phyloP scores from a whole-genome alignment of 805 yeast genomes.

The Saitoella complicata region DNA sequence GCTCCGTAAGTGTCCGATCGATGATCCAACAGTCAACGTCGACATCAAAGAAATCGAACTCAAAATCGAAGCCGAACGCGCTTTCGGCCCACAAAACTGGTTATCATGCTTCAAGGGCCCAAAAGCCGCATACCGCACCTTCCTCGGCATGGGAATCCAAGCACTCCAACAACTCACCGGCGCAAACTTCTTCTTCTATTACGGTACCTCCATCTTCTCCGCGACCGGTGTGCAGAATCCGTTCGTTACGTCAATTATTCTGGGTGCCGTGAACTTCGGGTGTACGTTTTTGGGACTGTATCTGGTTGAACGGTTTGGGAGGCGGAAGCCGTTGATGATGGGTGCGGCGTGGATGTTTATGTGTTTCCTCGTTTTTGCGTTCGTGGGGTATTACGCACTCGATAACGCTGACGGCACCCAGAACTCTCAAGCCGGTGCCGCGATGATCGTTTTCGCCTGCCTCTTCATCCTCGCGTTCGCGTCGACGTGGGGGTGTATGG shows the following conservation, averaged over 20 bases:
- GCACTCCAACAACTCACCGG: conserved; percentile 84
- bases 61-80: too few species aligned
- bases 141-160: conserved; percentile 57
- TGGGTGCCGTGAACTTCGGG: conserved; percentile 69
- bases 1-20: too few species aligned
- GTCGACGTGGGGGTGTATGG: conserved; percentile 44
- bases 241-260: conserved; percentile 56
- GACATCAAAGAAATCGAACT: too few species aligned
- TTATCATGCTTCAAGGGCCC: too few species aligned
- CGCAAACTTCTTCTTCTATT: conserved; percentile 77
- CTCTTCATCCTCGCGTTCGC: conserved; percentile 35
- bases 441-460: conserved; percentile 40
- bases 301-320: conserved; percentile 63
- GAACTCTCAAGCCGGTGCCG: conserved; percentile 23
- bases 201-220: conserved; percentile 67
- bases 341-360: conserved; percentile 69
- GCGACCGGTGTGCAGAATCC: conserved; percentile 47
- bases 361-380: conserved; percentile 54
- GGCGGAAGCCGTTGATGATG: conserved; percentile 47
- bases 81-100: too few species aligned
- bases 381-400: conserved; percentile 34
- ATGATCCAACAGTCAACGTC: too few species aligned
- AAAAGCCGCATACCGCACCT: conserved; percentile 17
- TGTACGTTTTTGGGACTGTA: conserved; percentile 73
- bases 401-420: conserved; percentile 15